Percentiles rank a stretch among this genome's conserved stretches.
Conservation (phyloP, 129 eudicot species). For the Arctium minus region DNA sequence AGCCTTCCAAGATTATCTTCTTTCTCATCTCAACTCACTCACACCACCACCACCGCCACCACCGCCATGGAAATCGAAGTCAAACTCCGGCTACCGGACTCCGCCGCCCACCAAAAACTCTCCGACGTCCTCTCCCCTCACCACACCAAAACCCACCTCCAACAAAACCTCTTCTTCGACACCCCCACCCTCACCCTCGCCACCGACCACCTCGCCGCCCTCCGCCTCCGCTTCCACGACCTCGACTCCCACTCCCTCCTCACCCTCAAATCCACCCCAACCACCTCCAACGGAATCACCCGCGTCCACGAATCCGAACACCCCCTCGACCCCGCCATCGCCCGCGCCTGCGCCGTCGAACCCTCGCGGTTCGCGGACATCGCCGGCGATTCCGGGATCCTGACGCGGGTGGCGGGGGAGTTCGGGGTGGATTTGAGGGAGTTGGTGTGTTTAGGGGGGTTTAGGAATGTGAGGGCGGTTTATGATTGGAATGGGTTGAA, state of each 20-base stretch:
- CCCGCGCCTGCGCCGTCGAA: constrained; percentile 57
- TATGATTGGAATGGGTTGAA: constrained; percentile 79
- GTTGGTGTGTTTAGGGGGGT: constrained; percentile 75
- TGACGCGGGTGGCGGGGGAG: constrained; percentile 54
- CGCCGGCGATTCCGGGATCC: constrained; percentile 26
- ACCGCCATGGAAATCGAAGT: constrained; percentile 74
- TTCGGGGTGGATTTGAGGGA: constrained; percentile 40
- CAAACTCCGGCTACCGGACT: constrained; percentile 64
- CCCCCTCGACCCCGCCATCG: constrained; percentile 63
- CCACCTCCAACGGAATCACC: constrained; percentile 52
- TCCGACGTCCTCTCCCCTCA: constrained; percentile 61
- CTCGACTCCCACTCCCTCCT: constrained; percentile 56
- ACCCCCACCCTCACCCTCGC: constrained; percentile 49
- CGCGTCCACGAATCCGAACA: constrained; percentile 72
- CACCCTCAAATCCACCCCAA: constrained; percentile 74
- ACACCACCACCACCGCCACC: neutral
- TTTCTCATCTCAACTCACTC: neutral
- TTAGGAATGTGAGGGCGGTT: constrained; percentile 78
- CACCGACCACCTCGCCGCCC: constrained; percentile 62
- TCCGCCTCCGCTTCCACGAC: constrained; percentile 95
- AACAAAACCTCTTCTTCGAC: constrained; percentile 88
- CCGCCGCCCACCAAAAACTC: constrained; percentile 65
- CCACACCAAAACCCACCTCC: constrained; percentile 75
- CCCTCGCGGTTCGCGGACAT: constrained; percentile 45
- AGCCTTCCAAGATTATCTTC: neutral